phyloP scores from a whole-genome alignment of 2,329 filamentous ascomycete species.

The Davidsoniella virescens region DNA sequence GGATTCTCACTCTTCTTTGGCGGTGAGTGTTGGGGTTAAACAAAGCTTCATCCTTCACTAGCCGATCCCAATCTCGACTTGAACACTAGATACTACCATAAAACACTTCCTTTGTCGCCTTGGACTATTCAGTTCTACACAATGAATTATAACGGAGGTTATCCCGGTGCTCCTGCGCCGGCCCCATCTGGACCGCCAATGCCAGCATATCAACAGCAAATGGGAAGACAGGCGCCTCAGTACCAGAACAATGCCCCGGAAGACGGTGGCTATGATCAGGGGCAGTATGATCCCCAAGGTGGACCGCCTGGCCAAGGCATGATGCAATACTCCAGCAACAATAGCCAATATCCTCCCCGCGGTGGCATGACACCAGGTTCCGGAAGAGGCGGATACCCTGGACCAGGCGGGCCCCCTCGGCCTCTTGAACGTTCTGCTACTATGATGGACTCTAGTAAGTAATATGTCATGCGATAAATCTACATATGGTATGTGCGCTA shows the following conservation, averaged over 20 bases:
- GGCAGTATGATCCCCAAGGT: constrained; percentile 27
- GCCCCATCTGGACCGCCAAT: constrained; percentile 3
- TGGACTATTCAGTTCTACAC: not conserved
- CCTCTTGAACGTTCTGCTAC: constrained; percentile 14
- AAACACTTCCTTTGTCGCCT: not conserved
- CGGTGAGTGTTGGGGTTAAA: too few relatives aligned
- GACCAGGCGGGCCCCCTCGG: constrained; percentile 2
- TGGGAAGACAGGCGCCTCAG: constrained; percentile 26
- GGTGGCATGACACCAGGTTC: constrained; percentile 15
- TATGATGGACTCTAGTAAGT: constrained; percentile 6
- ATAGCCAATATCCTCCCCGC: constrained; percentile 24
- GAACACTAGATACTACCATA: not conserved
- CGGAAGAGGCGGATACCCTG: constrained; percentile 6
- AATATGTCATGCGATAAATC: too few relatives aligned
- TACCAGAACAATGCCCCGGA: constrained; percentile 33
- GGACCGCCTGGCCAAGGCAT: constrained; percentile 24
- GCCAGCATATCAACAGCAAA: not conserved
- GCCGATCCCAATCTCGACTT: too few relatives aligned
- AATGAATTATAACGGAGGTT: constrained; percentile 10
- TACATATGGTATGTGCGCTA: not conserved
- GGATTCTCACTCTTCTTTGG: too few relatives aligned
- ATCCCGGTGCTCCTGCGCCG: constrained; percentile 7
- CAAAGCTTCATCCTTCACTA: too few relatives aligned
- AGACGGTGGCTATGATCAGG: constrained; percentile 29
- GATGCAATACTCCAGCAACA: constrained; percentile 26